These are phyloP conservation scores for Saccharum spontaneum DNA, from an alignment of 176 grass and related monocot genomes.

Conservation along the genomic window DNA sequence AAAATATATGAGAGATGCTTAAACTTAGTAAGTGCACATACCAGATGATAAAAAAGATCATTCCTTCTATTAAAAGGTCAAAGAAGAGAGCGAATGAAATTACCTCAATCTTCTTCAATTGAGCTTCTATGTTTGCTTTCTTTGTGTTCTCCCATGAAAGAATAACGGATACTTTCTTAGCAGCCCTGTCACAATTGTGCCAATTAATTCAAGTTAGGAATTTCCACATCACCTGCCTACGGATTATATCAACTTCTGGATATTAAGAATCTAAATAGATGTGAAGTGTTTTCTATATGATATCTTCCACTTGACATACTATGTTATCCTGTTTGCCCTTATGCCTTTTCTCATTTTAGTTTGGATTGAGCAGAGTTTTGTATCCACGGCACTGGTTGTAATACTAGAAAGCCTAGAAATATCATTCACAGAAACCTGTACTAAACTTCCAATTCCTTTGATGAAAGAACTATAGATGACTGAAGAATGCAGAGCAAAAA, in stretches of 20 bases:
- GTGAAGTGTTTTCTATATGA: background rate
- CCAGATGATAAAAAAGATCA: background rate
- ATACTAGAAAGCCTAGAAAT: constrained; percentile 4
- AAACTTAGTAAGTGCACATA: background rate
- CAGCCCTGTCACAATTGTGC: constrained; percentile 50
- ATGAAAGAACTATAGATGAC: constrained; percentile 10
- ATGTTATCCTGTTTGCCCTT: background rate
- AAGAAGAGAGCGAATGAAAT: background rate
- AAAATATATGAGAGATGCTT: background rate
- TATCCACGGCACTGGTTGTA: background rate
- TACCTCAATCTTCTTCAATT: constrained; percentile 89
- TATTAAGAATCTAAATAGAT: background rate
- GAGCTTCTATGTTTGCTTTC: constrained; percentile 75
- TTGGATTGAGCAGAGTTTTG: background rate
- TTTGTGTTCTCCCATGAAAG: constrained; percentile 92
- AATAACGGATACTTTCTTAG: constrained; percentile 74
- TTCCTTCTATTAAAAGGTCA: background rate
- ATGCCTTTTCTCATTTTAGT: background rate
- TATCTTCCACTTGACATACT: background rate
- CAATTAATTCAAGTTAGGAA: constrained; percentile 18
- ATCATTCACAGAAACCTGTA: background rate
- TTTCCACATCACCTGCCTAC: constrained; percentile 10
- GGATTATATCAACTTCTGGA: background rate
- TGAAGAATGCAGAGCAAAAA: background rate
- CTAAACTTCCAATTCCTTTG: background rate